These are phyloP conservation scores for Logfia minima DNA, from an alignment of 129 eudicot genomes.

Conservation along the genomic window DNA sequence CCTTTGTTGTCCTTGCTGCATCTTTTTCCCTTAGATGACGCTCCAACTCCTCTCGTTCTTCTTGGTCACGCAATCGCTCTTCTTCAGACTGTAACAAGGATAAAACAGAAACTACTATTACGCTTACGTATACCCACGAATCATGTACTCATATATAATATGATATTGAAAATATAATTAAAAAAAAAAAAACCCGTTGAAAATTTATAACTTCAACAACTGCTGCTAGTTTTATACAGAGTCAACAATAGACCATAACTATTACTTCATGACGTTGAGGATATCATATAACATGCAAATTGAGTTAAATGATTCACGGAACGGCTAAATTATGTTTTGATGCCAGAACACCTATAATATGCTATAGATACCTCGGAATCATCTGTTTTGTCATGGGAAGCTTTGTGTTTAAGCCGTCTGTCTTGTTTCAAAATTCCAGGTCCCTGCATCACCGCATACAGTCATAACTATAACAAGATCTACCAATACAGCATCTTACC, in stretches of 20 bases:
- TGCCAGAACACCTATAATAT: background rate
- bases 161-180: background rate
- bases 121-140: background rate
- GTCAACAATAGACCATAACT: background rate
- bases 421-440: slow-evolving; percentile 43
- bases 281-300: background rate
- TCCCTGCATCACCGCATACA: slow-evolving; percentile 49
- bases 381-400: slow-evolving; percentile 50
- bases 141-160: no score
- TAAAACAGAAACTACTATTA: background rate
- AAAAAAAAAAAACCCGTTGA: background rate
- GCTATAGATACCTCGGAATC: slow-evolving; percentile 69
- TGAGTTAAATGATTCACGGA: background rate
- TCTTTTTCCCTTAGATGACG: slow-evolving; percentile 74
- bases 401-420: slow-evolving; percentile 54
- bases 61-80: slow-evolving; percentile 91
- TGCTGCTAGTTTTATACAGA: background rate
- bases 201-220: background rate
- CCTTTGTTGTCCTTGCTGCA: slow-evolving; percentile 92
- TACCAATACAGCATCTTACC: slow-evolving; percentile 34
- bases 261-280: background rate
- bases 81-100: slow-evolving; percentile 72
- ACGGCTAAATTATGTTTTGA: background rate
- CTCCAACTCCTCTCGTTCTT: slow-evolving; percentile 87
- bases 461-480: slow-evolving; percentile 37